Conservation (phyloP, 306 rosid species). For the Carpinus viminea region DNA sequence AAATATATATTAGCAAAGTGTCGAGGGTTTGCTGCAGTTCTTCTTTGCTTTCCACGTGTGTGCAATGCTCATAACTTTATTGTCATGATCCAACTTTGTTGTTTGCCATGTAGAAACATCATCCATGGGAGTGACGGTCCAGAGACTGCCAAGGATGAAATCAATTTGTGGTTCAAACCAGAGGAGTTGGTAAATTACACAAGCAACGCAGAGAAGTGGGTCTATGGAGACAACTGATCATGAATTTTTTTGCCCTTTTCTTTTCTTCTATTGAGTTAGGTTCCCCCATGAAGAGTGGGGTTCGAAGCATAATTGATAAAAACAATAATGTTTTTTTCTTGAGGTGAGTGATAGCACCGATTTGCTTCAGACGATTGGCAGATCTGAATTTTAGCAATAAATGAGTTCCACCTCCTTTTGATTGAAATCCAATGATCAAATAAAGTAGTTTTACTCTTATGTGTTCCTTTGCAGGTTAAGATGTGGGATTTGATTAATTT, state of each 20-base stretch:
- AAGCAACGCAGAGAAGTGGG: conserved; percentile 87
- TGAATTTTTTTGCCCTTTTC: not conserved
- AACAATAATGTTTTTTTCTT: conserved; percentile 20
- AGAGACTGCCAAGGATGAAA: conserved; percentile 89
- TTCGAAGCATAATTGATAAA: conserved; percentile 22
- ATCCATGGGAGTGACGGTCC: conserved; percentile 98
- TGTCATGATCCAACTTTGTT: conserved; percentile 1
- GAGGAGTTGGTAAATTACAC: conserved; percentile 82
- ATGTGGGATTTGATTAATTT: not conserved
- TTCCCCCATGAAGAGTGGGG: conserved; percentile 23
- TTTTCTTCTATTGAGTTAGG: not conserved
- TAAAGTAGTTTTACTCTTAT: not conserved
- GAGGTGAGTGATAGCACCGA: conserved; percentile 23
- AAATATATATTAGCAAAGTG: not conserved
- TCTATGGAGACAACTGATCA: conserved; percentile 68
- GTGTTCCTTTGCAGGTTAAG: not conserved
- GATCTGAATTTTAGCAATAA: conserved; percentile 19
- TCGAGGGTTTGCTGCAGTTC: not conserved
- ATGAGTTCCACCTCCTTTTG: conserved; percentile 19
- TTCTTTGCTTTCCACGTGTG: not conserved
- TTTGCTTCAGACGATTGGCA: conserved; percentile 4
- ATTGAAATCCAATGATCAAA: not conserved
- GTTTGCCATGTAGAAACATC: conserved; percentile 62
- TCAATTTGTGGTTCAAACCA: conserved; percentile 85
- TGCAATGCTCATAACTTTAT: conserved; percentile 20